Evolutionary conservation across 192 early-diverging fungal species (phyloP).

Genomic region (Dimargaris cristalligena): DNA sequence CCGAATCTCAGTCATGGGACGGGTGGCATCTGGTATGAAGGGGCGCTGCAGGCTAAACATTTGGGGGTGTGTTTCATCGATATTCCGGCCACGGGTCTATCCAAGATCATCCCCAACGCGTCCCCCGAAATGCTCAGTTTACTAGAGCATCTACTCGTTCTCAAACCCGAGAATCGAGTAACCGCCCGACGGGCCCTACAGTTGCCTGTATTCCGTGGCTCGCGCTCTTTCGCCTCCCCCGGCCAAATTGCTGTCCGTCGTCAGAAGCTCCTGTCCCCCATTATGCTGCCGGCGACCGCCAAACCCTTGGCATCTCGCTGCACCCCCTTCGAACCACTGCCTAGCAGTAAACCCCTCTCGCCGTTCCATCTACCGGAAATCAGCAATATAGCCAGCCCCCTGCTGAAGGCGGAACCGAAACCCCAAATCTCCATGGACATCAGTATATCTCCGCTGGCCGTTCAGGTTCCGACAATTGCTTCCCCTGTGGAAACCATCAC

Average conservation of each 20-base stretch:
- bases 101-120: conserved; percentile 38
- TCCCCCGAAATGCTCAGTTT: conserved; percentile 36
- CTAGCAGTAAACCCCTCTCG: background rate
- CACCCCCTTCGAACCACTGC: background rate
- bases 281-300: background rate
- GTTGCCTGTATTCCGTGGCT: conserved; percentile 12
- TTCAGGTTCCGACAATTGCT: background rate
- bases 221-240: background rate
- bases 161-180: conserved; percentile 59
- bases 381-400: too few species aligned
- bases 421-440: too few species aligned
- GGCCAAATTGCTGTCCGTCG: conserved; percentile 6
- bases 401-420: too few species aligned
- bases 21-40: conserved; percentile 55
- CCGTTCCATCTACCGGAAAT: background rate
- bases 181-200: conserved; percentile 56
- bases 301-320: background rate
- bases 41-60: conserved; percentile 43
- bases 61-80: conserved; percentile 49
- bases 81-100: conserved; percentile 30
- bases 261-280: background rate
- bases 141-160: conserved; percentile 52
- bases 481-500: background rate
- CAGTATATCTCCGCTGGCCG: background rate
- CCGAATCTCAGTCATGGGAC: conserved; percentile 26